These are phyloP conservation scores for Mucor sp. DNA, from an alignment of 371 early-diverging fungal genomes.

Conservation along the genomic window DNA sequence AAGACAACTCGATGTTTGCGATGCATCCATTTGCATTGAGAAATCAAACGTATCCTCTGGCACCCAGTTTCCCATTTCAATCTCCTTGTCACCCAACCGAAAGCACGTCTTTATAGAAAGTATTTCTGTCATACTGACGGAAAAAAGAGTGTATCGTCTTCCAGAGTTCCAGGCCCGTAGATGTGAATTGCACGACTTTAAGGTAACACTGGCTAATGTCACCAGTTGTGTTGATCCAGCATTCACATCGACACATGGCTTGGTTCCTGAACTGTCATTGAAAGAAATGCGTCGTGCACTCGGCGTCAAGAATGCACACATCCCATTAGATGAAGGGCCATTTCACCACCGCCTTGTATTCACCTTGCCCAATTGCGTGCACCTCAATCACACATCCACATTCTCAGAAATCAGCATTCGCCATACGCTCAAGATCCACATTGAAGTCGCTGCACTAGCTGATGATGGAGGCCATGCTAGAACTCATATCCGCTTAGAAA, in stretches of 20 bases:
- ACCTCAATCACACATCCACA: slow-evolving; percentile 33
- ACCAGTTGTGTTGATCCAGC: slow-evolving; percentile 22
- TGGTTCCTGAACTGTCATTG: slow-evolving; percentile 11
- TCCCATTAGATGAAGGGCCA: slow-evolving; percentile 20
- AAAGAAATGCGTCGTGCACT: slow-evolving; percentile 27
- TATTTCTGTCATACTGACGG: slow-evolving; percentile 31
- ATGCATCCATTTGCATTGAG: slow-evolving; percentile 33
- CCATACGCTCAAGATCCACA: slow-evolving; percentile 29
- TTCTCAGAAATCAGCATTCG: slow-evolving; percentile 30
- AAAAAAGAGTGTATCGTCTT: slow-evolving; percentile 27
- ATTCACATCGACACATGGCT: slow-evolving; percentile 4
- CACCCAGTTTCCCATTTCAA: slow-evolving; percentile 30
- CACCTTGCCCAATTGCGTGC: slow-evolving; percentile 30
- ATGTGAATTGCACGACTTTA: slow-evolving; percentile 27
- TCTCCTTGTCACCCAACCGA: slow-evolving; percentile 25
- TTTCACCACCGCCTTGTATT: slow-evolving; percentile 34
- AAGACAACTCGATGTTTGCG: slow-evolving; percentile 27
- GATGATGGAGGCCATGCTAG: background rate
- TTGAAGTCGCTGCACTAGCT: slow-evolving; percentile 14
- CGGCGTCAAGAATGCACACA: slow-evolving; percentile 32
- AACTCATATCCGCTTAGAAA: slow-evolving; percentile 37
- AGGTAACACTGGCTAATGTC: slow-evolving; percentile 18
- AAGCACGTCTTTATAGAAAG: slow-evolving; percentile 34
- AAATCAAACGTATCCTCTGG: slow-evolving; percentile 36
- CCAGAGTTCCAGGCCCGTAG: slow-evolving; percentile 36